Evolutionary conservation across 495 filamentous ascomycete genomes (phyloP), one percentile per base, ranked within the genome.

Genomic region (Glutinoglossum americanum): DNA sequence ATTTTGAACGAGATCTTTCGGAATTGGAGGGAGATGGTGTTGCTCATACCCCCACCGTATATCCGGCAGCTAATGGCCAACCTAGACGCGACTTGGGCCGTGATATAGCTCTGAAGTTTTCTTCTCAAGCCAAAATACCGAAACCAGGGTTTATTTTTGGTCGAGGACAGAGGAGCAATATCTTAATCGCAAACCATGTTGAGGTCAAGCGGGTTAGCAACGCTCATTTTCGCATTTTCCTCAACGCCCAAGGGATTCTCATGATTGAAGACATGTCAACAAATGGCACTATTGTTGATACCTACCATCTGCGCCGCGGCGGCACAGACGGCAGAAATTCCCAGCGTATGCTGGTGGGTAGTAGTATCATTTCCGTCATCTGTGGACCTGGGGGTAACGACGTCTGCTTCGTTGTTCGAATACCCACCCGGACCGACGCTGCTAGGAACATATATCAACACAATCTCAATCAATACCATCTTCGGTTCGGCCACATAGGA

Each of bases 241-340:
- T 94, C 55, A 97, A 87, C 57, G 69, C 77, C 3, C 76, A 84
- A 51, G 85, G 79, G 11, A 80, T 83, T 47, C 71, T 96, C 62
- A 94, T 98, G 89, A 69, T 97, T 4, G 80, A 94, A 66, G 92
- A 98, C 61, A 75, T 77, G 56, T 97, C 92, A 0, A 94, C 88
- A 0, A 97, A 95, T 61, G 92, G 92, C 25, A 97, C 93, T 7
- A 67, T 85, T 37, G 88, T 98, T 51, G 89, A 94, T 66, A 71
- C 76, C 25, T 68, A 68, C 25, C 71, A 79, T 19, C 73, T 94
- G 0, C 74, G 68, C 57, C 60, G 62, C 77, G 62, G 62, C 77
- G 62, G 69, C 61, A 71, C 25, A 66, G 69, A 28, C 53, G 39
- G 9, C 11, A 63, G n/a, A 11, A 65, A 54, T 60, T 32, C 63